phyloP scores from a whole-genome alignment of 2,329 filamentous ascomycete species.

The Samsoniella hepiali region DNA sequence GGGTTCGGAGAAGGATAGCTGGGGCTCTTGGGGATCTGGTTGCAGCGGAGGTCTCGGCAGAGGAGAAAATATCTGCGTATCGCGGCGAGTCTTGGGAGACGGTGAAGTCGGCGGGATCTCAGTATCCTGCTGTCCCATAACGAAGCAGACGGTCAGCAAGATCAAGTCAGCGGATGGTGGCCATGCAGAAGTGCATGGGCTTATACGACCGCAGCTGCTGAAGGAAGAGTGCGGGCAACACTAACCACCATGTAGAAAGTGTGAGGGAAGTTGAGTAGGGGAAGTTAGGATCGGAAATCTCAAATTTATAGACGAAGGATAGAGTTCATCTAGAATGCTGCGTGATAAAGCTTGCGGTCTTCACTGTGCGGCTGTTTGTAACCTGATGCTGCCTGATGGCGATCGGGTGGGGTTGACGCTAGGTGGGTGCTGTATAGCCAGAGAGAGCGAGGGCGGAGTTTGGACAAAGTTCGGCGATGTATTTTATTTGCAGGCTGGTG shows the following conservation, averaged over 20 bases:
- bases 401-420: constrained; percentile 13
- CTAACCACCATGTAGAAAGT: constrained; percentile 25
- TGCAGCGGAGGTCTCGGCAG: constrained; percentile 25
- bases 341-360: not conserved
- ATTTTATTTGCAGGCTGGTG: not conserved
- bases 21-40: constrained; percentile 18
- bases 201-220: not conserved
- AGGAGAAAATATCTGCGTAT: constrained; percentile 28
- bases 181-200: constrained; percentile 10
- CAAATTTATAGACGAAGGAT: not conserved
- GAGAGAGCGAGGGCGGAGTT: not conserved
- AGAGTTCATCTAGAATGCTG: not conserved
- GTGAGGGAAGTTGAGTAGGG: not conserved
- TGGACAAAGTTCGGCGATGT: not conserved
- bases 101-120: constrained; percentile 28
- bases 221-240: constrained; percentile 16
- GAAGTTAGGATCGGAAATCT: not conserved
- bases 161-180: not conserved
- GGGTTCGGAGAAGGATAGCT: constrained; percentile 43
- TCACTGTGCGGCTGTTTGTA: constrained; percentile 11
- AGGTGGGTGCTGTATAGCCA: not conserved
- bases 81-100: constrained; percentile 25
- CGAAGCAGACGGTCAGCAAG: constrained; percentile 35
- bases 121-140: constrained; percentile 50
- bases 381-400: constrained; percentile 18